Base-by-base conservation (phyloP, 2,329 filamentous ascomycete species). In the Penicillium rolfsii region DNA sequence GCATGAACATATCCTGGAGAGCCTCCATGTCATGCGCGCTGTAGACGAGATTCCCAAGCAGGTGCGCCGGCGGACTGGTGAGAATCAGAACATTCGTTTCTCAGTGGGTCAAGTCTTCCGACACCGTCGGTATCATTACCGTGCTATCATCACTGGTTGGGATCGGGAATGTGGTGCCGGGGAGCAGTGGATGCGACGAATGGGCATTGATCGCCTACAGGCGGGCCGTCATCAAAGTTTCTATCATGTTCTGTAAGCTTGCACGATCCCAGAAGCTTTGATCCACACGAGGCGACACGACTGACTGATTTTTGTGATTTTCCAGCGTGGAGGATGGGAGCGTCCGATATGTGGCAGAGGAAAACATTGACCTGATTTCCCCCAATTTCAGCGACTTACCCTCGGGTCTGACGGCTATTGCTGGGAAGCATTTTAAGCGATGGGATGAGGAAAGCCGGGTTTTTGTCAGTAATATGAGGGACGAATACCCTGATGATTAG, bases 111-210 rank as follows among this genome's bases (percentile, higher is more conserved):
- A 96, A 69, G 84, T 97, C 6, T 96, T 98, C 73, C 84, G 84
- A 52, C 95, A 99, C 77, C 87, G 83, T 63, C 85, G 93, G 49
- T 97, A 95, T 73, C 81, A 84, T 22, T 97, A 94, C 74, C 81
- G 88, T 52, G 93, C 89, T 19, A 85, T 96, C 28, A 90, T 99
- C 60, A 91, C 90, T 14, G 93, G 93, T n/a, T 99, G 94, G 93
- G 88, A 90, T 67, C 76, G 77, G 28, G 81, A 83, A 64, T 89
- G 83, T 70, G 84, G 79, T 57, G 83, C 82, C 11, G 80, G 81
- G 54, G 87, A 88, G 67, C 82, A 81, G 61, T 90, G 83, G 88
- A 89, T 86, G 71, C 80, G 81, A 72, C 82, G 83, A 65, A 89
- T 88, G 83, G 79, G 81, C 50, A 85, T 91, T 9, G 87, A 89